phyloP scores from a whole-genome alignment of 2,329 filamentous ascomycete genomes.

The Colletotrichum cordylinicola region DNA sequence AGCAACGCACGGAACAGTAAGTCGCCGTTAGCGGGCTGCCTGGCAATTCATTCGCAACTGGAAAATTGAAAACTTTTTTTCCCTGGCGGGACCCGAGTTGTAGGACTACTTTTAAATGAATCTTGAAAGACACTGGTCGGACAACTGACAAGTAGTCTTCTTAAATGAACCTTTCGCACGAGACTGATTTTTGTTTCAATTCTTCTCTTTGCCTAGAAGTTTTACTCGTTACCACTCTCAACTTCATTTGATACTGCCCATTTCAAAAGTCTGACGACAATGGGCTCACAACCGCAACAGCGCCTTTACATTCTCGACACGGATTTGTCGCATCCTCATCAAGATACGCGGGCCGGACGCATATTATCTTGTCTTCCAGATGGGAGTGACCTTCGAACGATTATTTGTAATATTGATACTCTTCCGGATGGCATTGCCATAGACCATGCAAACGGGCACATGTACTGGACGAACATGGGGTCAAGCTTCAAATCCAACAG shows the following conservation, averaged over 20 bases:
- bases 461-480: constrained; percentile 15
- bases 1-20: not conserved
- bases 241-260: not conserved
- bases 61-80: not conserved
- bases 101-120: not conserved
- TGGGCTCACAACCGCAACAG: not conserved
- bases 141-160: not conserved
- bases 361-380: not conserved
- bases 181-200: not conserved
- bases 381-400: not conserved
- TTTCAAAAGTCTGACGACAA: not conserved
- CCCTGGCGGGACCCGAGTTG: not conserved
- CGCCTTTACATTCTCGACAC: constrained; percentile 10
- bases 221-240: not conserved
- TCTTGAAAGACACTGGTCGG: not conserved
- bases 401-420: not conserved
- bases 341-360: not conserved
- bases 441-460: not conserved
- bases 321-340: not conserved
- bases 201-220: not conserved
- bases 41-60: not conserved
- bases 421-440: not conserved
- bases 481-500: not conserved
- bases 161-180: not conserved
- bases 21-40: not conserved